These are phyloP conservation scores for Colletotrichum sansevieriae DNA, from an alignment of 2,329 filamentous ascomycete genomes.

Conservation along the genomic window DNA sequence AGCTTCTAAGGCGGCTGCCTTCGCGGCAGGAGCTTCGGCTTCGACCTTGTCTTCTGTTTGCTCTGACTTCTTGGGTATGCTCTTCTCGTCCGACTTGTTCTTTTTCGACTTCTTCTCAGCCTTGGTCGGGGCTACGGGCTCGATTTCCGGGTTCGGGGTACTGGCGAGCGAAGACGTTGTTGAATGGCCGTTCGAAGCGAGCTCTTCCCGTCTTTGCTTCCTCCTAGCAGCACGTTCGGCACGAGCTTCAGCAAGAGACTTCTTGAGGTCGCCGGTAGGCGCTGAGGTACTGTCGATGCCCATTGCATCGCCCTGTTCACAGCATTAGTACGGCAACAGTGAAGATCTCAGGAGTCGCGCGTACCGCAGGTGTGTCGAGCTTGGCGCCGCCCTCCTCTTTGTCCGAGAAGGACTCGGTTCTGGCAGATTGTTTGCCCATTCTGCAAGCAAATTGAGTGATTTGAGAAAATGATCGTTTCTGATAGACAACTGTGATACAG, in stretches of 20 bases:
- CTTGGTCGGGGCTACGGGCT: conserved; percentile 26
- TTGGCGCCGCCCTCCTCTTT: conserved; percentile 36
- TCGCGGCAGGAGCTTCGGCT: conserved; percentile 10
- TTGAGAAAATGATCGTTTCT: neutral
- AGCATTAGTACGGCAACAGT: conserved; percentile 25
- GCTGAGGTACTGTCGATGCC: conserved; percentile 32
- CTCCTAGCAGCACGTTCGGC: conserved; percentile 37
- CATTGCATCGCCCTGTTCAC: conserved; percentile 32
- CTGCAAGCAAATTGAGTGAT: neutral
- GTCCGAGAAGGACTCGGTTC: conserved; percentile 30
- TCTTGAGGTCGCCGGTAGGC: conserved; percentile 24
- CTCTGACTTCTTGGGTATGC: conserved; percentile 10
- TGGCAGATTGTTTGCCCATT: conserved; percentile 30
- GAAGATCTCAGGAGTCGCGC: conserved; percentile 14
- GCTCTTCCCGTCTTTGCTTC: conserved; percentile 34
- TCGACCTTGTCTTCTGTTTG: conserved; percentile 26
- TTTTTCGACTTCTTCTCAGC: conserved; percentile 34
- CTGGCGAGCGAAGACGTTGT: conserved; percentile 26
- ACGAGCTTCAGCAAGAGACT: conserved; percentile 31
- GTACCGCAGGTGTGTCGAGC: conserved; percentile 32
- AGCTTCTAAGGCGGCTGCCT: neutral
- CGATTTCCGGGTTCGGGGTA: conserved; percentile 33
- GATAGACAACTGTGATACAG: neutral
- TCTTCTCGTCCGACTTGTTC: conserved; percentile 38
- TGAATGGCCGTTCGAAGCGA: conserved; percentile 13